These are phyloP conservation scores for Xylariaceae sp. DNA, from an alignment of 2,329 filamentous ascomycete genomes.

Conservation along the genomic window DNA sequence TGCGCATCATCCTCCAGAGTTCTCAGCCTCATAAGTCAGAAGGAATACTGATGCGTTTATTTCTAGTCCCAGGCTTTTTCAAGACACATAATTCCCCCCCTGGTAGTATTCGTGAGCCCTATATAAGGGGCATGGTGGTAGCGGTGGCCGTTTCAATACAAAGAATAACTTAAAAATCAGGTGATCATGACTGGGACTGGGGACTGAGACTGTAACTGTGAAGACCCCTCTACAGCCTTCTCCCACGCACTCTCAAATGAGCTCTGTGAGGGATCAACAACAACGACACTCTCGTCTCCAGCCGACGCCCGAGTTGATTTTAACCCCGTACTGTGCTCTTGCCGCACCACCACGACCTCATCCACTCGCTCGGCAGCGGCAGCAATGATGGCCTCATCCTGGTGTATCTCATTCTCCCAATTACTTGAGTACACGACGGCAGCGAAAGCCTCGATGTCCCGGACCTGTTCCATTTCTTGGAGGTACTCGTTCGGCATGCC, in stretches of 20 bases:
- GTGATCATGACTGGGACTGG: slow-evolving; percentile 6
- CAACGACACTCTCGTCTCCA: slow-evolving; percentile 41
- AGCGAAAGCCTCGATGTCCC: slow-evolving; percentile 81
- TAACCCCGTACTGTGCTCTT: slow-evolving; percentile 25
- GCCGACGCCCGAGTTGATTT: slow-evolving; percentile 6
- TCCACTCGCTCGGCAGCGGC: slow-evolving; percentile 22
- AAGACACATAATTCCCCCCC: background rate
- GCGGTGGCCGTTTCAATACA: background rate
- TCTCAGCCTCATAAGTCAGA: no score
- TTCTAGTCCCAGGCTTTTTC: background rate
- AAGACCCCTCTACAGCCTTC: slow-evolving; percentile 58
- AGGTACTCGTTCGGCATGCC: slow-evolving; percentile 75
- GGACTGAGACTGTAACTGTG: slow-evolving; percentile 9
- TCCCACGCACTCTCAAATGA: slow-evolving; percentile 74
- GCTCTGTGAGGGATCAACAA: slow-evolving; percentile 53
- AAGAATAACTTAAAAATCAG: background rate
- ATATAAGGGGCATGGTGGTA: no score
- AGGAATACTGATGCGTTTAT: no score
- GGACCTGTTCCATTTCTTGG: slow-evolving; percentile 75
- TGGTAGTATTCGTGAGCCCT: background rate
- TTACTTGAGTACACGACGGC: slow-evolving; percentile 89
- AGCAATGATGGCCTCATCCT: slow-evolving; percentile 46
- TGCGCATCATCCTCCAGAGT: no score
- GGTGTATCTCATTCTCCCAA: slow-evolving; percentile 70
- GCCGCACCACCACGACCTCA: background rate